Evolutionary conservation across 495 filamentous ascomycete genomes (phyloP).

Genomic region (Penicillium roqueforti): DNA sequence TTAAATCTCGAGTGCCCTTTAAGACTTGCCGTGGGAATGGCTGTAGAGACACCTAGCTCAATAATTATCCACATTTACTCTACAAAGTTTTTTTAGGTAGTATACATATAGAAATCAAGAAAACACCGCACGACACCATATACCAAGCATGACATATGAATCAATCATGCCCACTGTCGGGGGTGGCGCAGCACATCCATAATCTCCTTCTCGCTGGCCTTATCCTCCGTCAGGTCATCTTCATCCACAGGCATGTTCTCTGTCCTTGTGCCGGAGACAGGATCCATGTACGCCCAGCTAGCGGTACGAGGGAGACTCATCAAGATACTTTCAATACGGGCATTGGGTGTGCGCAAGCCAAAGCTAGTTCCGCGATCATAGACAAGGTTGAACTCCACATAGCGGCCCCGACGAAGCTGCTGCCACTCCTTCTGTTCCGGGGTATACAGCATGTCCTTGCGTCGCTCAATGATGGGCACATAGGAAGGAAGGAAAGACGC

Average conservation of each 20-base stretch:
- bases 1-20: no score
- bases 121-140: not conserved
- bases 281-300: conserved; percentile 93
- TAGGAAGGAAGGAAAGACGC: conserved; percentile 89
- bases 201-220: conserved; percentile 59
- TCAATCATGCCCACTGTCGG: conserved; percentile 76
- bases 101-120: conserved; percentile 4
- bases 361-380: conserved; percentile 96
- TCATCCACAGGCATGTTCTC: conserved; percentile 28
- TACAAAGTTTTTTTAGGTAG: not conserved
- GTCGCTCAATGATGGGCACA: conserved; percentile 75
- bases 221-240: conserved; percentile 42
- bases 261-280: conserved; percentile 43
- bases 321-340: conserved; percentile 90
- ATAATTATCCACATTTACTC: not conserved
- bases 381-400: conserved; percentile 98
- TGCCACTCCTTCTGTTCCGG: conserved; percentile 91
- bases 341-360: conserved; percentile 86
- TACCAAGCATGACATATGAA: not conserved
- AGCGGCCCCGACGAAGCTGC: conserved; percentile 84
- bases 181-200: conserved; percentile 81
- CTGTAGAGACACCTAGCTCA: not conserved
- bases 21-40: not conserved
- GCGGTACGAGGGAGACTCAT: conserved; percentile 96
- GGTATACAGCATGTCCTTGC: conserved; percentile 89